phyloP scores from a whole-genome alignment of 306 rosid genomes.

The Styphnolobium japonicum region DNA sequence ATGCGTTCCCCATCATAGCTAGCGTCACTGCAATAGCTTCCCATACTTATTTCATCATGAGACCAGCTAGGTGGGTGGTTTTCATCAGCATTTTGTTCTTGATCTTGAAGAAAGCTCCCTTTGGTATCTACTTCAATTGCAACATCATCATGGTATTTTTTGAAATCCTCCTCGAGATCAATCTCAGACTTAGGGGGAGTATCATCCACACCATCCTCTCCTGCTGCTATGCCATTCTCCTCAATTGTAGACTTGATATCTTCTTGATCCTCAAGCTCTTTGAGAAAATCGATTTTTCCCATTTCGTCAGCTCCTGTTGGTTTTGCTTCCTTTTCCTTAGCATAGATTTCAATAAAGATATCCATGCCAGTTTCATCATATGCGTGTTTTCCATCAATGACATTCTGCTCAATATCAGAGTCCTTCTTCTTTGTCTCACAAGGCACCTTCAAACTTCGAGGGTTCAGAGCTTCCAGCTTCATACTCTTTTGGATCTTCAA shows the following conservation, averaged over 20 bases:
- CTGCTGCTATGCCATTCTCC: not conserved
- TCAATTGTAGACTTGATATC: slow-evolving; percentile 18
- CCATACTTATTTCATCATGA: slow-evolving; percentile 39
- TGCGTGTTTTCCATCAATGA: slow-evolving; percentile 17
- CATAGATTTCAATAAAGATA: slow-evolving; percentile 63
- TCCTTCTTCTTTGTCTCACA: slow-evolving; percentile 26
- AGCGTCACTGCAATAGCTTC: slow-evolving; percentile 38
- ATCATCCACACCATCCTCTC: slow-evolving; percentile 20
- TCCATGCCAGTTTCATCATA: slow-evolving; percentile 35
- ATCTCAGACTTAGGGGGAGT: slow-evolving; percentile 31
- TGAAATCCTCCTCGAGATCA: slow-evolving; percentile 33
- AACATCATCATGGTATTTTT: slow-evolving; percentile 6
- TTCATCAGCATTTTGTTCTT: slow-evolving; percentile 21
- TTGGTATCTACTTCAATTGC: slow-evolving; percentile 19
- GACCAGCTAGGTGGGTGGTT: slow-evolving; percentile 17
- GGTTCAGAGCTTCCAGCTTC: slow-evolving; percentile 47
- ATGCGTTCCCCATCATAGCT: slow-evolving; percentile 27
- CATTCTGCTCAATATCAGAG: slow-evolving; percentile 20
- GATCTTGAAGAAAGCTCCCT: slow-evolving; percentile 16
- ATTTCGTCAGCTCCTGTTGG: slow-evolving; percentile 8
- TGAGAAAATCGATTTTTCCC: not conserved
- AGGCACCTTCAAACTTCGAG: slow-evolving; percentile 33
- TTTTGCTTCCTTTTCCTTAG: slow-evolving; percentile 26
- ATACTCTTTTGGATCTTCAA: slow-evolving; percentile 61
- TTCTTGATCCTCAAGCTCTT: slow-evolving; percentile 18